Evolutionary conservation across 2,329 filamentous ascomycete species (phyloP).

Genomic region (Fusarium marasasianum): DNA sequence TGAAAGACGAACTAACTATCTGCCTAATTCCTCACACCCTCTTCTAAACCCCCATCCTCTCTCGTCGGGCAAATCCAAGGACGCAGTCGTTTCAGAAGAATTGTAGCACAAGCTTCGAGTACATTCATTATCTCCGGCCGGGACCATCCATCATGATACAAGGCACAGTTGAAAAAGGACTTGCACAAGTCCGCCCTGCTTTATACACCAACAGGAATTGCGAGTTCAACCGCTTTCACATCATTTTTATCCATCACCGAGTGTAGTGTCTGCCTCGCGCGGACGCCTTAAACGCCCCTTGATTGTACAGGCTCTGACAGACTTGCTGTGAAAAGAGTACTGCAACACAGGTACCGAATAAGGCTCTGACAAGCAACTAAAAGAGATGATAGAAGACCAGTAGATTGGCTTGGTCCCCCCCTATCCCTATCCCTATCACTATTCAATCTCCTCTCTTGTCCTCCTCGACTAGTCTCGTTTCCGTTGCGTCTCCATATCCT

Average conservation of each 20-base stretch:
- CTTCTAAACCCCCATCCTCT: neutral
- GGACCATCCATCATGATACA: neutral
- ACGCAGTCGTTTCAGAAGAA: constrained; percentile 6
- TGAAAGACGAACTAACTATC: constrained; percentile 12
- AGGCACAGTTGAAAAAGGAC: neutral
- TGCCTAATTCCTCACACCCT: constrained; percentile 23
- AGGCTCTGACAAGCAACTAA: constrained; percentile 16
- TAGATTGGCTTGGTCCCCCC: neutral
- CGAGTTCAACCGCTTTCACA: neutral
- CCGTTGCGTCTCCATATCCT: neutral
- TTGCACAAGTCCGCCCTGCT: constrained; percentile 32
- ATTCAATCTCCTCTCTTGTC: neutral
- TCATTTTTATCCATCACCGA: neutral
- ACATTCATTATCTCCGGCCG: neutral
- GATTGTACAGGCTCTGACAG: constrained; percentile 22
- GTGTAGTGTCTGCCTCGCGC: constrained; percentile 21
- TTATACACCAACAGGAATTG: neutral
- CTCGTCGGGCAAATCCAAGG: constrained; percentile 10
- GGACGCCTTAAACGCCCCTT: constrained; percentile 9
- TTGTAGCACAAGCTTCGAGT: neutral
- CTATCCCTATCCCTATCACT: neutral
- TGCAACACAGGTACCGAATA: constrained; percentile 12
- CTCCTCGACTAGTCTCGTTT: neutral
- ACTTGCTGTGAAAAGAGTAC: neutral
- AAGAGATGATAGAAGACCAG: neutral